phyloP scores from a whole-genome alignment of 2,329 filamentous ascomycete species.

The Ophioceras dolichostomum region DNA sequence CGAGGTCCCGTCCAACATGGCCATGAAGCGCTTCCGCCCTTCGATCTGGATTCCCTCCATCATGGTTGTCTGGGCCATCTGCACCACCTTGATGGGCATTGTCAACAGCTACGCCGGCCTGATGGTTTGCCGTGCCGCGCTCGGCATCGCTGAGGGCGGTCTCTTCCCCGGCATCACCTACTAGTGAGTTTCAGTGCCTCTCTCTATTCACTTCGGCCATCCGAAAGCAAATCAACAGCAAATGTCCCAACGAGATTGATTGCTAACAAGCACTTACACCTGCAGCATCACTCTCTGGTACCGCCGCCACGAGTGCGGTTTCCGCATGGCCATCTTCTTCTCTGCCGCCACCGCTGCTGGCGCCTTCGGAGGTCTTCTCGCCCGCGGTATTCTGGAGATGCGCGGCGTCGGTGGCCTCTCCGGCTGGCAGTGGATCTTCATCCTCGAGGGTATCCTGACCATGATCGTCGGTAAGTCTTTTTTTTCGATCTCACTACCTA shows the following conservation, averaged over 20 bases:
- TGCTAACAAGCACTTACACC: no score
- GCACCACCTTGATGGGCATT: slow-evolving; percentile 41
- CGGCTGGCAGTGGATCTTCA: slow-evolving; percentile 56
- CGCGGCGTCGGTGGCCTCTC: slow-evolving; percentile 45
- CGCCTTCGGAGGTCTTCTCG: slow-evolving; percentile 61
- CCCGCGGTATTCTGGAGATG: slow-evolving; percentile 60
- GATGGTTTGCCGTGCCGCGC: slow-evolving; percentile 37
- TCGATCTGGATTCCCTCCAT: slow-evolving; percentile 65
- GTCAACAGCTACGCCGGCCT: slow-evolving; percentile 34
- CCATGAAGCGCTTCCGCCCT: slow-evolving; percentile 63
- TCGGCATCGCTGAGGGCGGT: slow-evolving; percentile 56
- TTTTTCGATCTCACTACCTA: no score
- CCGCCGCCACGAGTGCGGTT: slow-evolving; percentile 40
- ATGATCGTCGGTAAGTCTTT: slow-evolving; percentile 20
- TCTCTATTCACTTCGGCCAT: background rate
- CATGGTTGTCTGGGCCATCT: slow-evolving; percentile 48
- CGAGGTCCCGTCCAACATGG: slow-evolving; percentile 64
- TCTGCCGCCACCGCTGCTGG: slow-evolving; percentile 70
- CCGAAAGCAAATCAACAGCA: background rate
- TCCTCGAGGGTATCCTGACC: slow-evolving; percentile 59
- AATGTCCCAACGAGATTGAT: no score
- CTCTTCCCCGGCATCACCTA: slow-evolving; percentile 50
- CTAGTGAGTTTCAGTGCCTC: background rate
- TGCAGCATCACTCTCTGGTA: slow-evolving; percentile 41
- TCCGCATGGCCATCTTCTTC: slow-evolving; percentile 63